Evolutionary conservation across 768 basidiomycete species (phyloP), one percentile per base, ranked within the genome.

Genomic region (Termitomyces sp.): DNA sequence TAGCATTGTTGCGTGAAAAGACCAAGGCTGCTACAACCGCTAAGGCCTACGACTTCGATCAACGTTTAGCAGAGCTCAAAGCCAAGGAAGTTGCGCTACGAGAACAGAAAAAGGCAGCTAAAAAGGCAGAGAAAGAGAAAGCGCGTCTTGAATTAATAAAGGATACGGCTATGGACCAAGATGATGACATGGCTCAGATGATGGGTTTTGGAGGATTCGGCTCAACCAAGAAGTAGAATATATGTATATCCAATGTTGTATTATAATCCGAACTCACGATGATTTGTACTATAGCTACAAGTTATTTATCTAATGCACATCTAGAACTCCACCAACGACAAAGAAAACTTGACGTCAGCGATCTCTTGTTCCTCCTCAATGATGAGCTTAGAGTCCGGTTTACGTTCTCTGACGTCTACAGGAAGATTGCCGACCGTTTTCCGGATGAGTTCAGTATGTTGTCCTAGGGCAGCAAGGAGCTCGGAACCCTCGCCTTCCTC

Each of bases 171-270:
- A 72, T 73, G 64, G 68, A 70, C 40, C 78, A 79, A 54, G 84
- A 86, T 56, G 70, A 79, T 58, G 87, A 89, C 61, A 88, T 95
- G 85, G 77, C 87, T 57, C 74, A 76, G 30, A 79, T 92, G 75
- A 95, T 96, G 93, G 94, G 94, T 35, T 97, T 97, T 69, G 86
- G 84, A 47, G 92, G 92, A 1, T 97, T 97, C 67, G 92, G 92
- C 42, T 77, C 88, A 28, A 82, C 84, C n/a, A 94, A 93, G 74
- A 91, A 88, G 71, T 92, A 81, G 14, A 32, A 38, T 50, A 20
- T 22, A 35, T 36, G 14, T 42, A 33, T 55, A 52, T 57, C 61
- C 53, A 61, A 42, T 60, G 61, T 56, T 66, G 69, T 72, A 69
- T 69, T 66, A 64, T 65, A 55, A 62, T 63, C 44, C 63, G 51